These are phyloP conservation scores for Rhodomyrtus tomentosa DNA, from an alignment of 345 rosid species.

Conservation along the genomic window DNA sequence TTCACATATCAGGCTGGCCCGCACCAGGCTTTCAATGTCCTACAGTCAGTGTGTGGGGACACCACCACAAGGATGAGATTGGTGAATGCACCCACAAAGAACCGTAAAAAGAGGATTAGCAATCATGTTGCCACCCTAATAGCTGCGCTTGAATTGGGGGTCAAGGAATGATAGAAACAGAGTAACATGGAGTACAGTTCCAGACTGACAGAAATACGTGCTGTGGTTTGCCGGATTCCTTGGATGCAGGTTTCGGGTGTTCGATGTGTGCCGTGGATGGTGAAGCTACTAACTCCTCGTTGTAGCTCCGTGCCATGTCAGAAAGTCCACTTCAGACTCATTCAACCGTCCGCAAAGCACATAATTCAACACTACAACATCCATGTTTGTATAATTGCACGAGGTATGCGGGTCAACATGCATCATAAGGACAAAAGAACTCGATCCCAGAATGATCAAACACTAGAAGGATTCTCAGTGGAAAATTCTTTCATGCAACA, in stretches of 20 bases:
- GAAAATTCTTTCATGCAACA: background rate
- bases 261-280: background rate
- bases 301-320: background rate
- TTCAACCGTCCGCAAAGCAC: background rate
- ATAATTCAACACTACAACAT: background rate
- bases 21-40: background rate
- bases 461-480: background rate
- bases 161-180: background rate
- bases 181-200: background rate
- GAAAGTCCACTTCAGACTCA: background rate
- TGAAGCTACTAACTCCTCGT: background rate
- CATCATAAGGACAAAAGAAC: background rate
- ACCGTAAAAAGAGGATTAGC: background rate
- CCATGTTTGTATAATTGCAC: background rate
- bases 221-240: background rate
- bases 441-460: background rate
- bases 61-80: background rate
- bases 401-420: background rate
- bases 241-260: background rate
- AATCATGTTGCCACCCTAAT: background rate
- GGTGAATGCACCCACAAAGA: background rate
- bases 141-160: background rate
- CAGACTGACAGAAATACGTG: background rate
- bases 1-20: background rate
- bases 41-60: background rate